A percentile compares a stretch with the other conserved stretches of the same genome.
These are phyloP conservation scores for Starmerella sirachaensis DNA, from an alignment of 805 yeast genomes.

Conservation along the genomic window DNA sequence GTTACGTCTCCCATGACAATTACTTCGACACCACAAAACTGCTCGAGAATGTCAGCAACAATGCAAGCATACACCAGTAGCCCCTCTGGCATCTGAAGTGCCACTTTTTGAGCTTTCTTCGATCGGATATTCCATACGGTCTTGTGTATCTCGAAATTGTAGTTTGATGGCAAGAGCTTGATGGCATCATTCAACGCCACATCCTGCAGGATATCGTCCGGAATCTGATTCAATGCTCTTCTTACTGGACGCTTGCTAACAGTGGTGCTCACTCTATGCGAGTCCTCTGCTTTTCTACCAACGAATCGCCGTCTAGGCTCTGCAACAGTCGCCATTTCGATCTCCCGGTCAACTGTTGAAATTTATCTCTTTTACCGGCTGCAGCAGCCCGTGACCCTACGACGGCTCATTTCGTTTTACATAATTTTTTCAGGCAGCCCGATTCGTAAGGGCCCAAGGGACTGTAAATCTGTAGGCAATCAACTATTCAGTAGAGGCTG, in stretches of 20 bases:
- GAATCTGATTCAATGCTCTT: constrained; percentile 66
- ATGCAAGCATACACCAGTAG: constrained; percentile 75
- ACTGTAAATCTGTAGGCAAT: no score
- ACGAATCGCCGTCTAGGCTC: constrained; percentile 43
- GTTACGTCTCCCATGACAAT: constrained; percentile 98
- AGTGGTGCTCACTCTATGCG: constrained; percentile 10
- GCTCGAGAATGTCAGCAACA: constrained; percentile 84
- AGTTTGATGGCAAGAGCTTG: constrained; percentile 71
- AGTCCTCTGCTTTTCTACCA: constrained; percentile 35
- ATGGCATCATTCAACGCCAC: constrained; percentile 75
- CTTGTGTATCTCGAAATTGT: constrained; percentile 91
- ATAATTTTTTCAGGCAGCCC: constrained; percentile 2
- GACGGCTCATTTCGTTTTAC: neutral
- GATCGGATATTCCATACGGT: constrained; percentile 87
- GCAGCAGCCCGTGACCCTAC: no score
- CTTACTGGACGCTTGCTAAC: constrained; percentile 25
- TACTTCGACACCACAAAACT: constrained; percentile 76
- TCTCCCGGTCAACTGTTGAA: no score
- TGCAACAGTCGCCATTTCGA: neutral
- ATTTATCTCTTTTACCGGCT: no score
- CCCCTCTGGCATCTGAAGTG: constrained; percentile 97
- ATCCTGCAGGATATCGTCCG: constrained; percentile 71
- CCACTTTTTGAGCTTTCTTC: constrained; percentile 65
- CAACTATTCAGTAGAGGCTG: no score
- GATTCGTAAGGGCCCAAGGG: no score